phyloP scores from a whole-genome alignment of 371 early-diverging fungal species.

The Mortierella sp. region DNA sequence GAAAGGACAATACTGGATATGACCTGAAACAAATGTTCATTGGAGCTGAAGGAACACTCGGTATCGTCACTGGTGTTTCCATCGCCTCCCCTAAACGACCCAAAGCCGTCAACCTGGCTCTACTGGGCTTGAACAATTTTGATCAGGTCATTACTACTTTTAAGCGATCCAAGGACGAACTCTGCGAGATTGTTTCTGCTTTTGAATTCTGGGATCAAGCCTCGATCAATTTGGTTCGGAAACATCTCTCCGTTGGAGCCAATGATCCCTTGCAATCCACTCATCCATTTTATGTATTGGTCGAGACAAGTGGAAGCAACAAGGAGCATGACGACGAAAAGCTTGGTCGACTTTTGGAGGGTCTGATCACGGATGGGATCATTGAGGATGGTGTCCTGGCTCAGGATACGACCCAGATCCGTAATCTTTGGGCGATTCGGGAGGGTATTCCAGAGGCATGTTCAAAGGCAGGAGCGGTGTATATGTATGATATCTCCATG shows the following conservation, averaged over 20 bases:
- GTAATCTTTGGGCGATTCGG: constrained; percentile 87
- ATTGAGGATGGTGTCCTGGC: constrained; percentile 93
- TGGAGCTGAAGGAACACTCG: constrained; percentile 96
- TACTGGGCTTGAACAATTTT: constrained; percentile 81
- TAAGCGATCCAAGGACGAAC: constrained; percentile 75
- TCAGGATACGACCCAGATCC: constrained; percentile 83
- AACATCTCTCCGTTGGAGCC: constrained; percentile 65
- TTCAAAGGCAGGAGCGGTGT: constrained; percentile 84
- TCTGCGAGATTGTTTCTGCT: constrained; percentile 94
- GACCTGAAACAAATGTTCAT: constrained; percentile 96
- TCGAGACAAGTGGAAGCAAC: constrained; percentile 95
- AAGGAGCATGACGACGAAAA: constrained; percentile 94
- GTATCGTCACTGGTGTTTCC: constrained; percentile 90
- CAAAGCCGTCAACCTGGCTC: constrained; percentile 78
- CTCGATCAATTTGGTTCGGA: constrained; percentile 74
- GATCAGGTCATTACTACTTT: constrained; percentile 86
- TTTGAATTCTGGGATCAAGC: constrained; percentile 96
- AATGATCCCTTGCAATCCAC: constrained; percentile 71
- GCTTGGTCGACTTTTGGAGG: constrained; percentile 73
- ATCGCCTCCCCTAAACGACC: constrained; percentile 79
- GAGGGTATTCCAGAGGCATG: constrained; percentile 95
- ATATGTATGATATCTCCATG: constrained; percentile 94
- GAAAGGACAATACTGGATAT: constrained; percentile 91
- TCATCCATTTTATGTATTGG: constrained; percentile 90
- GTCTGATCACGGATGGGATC: constrained; percentile 71